These are phyloP conservation scores for Pythium oligandrum DNA, from an alignment of 352 stramenopile genomes.

Conservation along the genomic window DNA sequence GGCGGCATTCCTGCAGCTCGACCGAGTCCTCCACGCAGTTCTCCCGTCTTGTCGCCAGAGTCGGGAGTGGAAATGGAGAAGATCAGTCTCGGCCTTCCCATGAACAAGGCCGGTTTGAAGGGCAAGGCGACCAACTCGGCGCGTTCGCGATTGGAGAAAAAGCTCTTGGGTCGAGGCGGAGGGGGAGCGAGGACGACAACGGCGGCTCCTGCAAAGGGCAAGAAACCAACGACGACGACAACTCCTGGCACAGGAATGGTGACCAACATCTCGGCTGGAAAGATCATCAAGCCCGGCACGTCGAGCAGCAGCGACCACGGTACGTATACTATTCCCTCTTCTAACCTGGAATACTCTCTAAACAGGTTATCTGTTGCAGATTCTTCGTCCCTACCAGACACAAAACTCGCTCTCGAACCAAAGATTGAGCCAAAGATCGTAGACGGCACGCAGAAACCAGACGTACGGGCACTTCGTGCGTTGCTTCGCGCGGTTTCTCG, in stretches of 20 bases:
- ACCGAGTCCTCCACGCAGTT: constrained; percentile 58
- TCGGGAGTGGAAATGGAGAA: constrained; percentile 23
- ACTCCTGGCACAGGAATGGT: constrained; percentile 20
- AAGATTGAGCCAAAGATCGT: constrained; percentile 34
- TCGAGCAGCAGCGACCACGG: constrained; percentile 21
- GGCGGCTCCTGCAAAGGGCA: constrained; percentile 26
- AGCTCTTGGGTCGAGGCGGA: constrained; percentile 67
- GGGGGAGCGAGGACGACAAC: constrained; percentile 22
- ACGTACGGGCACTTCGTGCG: constrained; percentile 66
- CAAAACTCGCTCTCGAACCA: constrained; percentile 21
- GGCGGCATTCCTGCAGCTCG: constrained; percentile 17
- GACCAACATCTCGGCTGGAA: constrained; percentile 57
- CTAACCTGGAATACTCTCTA: no score
- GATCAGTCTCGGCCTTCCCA: constrained; percentile 19
- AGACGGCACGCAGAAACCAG: constrained; percentile 27
- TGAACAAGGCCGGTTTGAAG: constrained; percentile 23
- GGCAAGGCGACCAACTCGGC: constrained; percentile 59
- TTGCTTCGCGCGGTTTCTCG: constrained; percentile 66
- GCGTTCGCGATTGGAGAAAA: constrained; percentile 66
- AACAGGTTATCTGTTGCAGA: no score
- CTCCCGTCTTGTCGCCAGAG: constrained; percentile 65
- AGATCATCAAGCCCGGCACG: constrained; percentile 30
- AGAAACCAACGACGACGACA: constrained; percentile 31
- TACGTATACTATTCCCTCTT: constrained; percentile 1
- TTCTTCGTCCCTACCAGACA: no score